Base-by-base conservation (phyloP, 192 early-diverging fungal species). In the Backusella macrospora region DNA sequence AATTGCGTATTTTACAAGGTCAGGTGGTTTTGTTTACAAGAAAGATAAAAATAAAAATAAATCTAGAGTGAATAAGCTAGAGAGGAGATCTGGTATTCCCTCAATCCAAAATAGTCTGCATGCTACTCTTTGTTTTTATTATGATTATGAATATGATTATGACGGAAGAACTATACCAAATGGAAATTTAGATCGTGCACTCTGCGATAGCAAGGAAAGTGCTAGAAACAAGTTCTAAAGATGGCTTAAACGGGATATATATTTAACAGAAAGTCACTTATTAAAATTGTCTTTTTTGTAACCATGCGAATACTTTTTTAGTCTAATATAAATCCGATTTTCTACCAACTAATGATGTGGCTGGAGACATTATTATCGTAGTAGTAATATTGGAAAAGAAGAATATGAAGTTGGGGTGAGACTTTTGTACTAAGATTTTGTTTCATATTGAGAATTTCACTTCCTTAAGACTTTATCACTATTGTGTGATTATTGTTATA, bases 281-380 rank as follows among this genome's bases (percentile, higher is more conserved):
- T 73, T 77, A 15, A 73, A 77, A n/a, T 73, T 39, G 13, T 66
- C 76, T 43, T 77, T 77, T 77, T 23, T 72, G 70, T 46, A 77
- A 47, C 76, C 76, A 77, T 68, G 68, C 73, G 45, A 71, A 65
- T 26, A 68, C 47, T 10, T 45, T 38, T 26, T 21, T 74, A 16
- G 29, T n/a, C 64, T 67, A n/a, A n/a, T n/a, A 67, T 55, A 14
- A 13, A 2, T 13, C 13, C 10, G 52, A 43, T 62, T 39, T 66
- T 46, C 18, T n/a, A 23, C 26, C 21, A 29, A 7, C 42, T 38
- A 55, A 23, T 34, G 69, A 21, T 29, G 46, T 49, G 45, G 69
- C 26, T 21, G 39, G 16, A 70, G 69, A 48, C 29, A 34, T 2
- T 0, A 34, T 34, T 1, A 2, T 34, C 29, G 29, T 34, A 34